These are phyloP conservation scores for Emericellopsis atlantica DNA, from an alignment of 2,329 filamentous ascomycete genomes.

Conservation along the genomic window DNA sequence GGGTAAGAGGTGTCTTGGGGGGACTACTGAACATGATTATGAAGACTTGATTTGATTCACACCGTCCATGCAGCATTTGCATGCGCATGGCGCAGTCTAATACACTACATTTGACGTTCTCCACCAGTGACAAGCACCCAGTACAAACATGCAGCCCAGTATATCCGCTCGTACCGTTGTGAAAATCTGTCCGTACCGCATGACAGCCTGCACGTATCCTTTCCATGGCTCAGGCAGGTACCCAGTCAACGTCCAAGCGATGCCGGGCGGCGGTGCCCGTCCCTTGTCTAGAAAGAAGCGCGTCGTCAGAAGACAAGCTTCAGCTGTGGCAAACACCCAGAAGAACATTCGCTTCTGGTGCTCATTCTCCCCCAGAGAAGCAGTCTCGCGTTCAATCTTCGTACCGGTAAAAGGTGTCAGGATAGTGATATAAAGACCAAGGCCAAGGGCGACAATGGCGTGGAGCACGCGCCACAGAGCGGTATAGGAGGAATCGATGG, in stretches of 20 bases:
- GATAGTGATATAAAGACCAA: slow-evolving; percentile 59
- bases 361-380: slow-evolving; percentile 15
- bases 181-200: slow-evolving; percentile 60
- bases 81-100: neutral
- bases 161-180: slow-evolving; percentile 60
- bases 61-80: neutral
- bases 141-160: slow-evolving; percentile 64
- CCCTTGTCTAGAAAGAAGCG: slow-evolving; percentile 59
- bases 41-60: slow-evolving; percentile 15
- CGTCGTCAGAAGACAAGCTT: slow-evolving; percentile 59
- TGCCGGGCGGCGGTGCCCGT: slow-evolving; percentile 41
- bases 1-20: slow-evolving; percentile 59
- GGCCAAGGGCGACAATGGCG: slow-evolving; percentile 54
- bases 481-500: slow-evolving; percentile 20
- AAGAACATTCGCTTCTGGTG: slow-evolving; percentile 41
- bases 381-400: slow-evolving; percentile 42
- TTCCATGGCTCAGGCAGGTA: slow-evolving; percentile 54
- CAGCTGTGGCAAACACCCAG: slow-evolving; percentile 68
- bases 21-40: slow-evolving; percentile 41
- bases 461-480: slow-evolving; percentile 63
- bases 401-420: slow-evolving; percentile 58
- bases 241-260: slow-evolving; percentile 49
- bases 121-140: slow-evolving; percentile 44
- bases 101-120: slow-evolving; percentile 8
- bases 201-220: slow-evolving; percentile 45